Base-by-base conservation (phyloP, 805 yeast genomes). In the Saturnispora gosingensis region DNA sequence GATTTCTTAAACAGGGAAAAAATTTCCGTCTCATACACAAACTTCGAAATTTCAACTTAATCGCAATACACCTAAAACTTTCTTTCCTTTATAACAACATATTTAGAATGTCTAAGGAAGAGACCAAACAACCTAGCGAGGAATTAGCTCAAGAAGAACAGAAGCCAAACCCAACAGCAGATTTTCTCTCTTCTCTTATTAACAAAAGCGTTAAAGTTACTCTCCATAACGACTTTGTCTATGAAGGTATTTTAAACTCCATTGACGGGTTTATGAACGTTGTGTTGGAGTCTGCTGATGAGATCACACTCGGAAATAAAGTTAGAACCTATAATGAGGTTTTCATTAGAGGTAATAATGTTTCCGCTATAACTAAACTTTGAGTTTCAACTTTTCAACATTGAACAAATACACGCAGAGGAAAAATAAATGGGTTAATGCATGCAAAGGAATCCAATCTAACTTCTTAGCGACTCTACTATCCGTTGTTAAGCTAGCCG, bases 261-360 rank as follows among this genome's bases (percentile, higher is more conserved):
- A 90, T 93, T 53, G 99, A 93, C 65, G 98, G 98, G 8, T 93
- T 83, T 72, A 89, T 93, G 97, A 93, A 93, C 69, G 84, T 93
- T 46, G 95, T 91, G 2, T 74, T 93, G 57, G 88, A 85, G 51
- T 76, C 82, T 54, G 81, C 95, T 4, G 74, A 79, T 45, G 99
- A 93, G 63, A 67, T 69, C 44, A 78, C 79, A 34, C 77, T 77
- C 6, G 72, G 73, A 45, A 62, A 65, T 43, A 77, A 75, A 36
- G 78, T 75, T 55, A 70, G 68, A 27, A 83, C 80, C 55, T 64
- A 66, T 52, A 87, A 87, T 32, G 95, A 87, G 66, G 89, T 87
- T 28, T 88, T 88, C 63, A 80, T 88, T 58, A 79, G 96, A 67
- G 96, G 96, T 38, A 88, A 87, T 63, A 84, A 85, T 64, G 93